Conservation (phyloP, 257 asterid species). For the Paulownia fortunei region DNA sequence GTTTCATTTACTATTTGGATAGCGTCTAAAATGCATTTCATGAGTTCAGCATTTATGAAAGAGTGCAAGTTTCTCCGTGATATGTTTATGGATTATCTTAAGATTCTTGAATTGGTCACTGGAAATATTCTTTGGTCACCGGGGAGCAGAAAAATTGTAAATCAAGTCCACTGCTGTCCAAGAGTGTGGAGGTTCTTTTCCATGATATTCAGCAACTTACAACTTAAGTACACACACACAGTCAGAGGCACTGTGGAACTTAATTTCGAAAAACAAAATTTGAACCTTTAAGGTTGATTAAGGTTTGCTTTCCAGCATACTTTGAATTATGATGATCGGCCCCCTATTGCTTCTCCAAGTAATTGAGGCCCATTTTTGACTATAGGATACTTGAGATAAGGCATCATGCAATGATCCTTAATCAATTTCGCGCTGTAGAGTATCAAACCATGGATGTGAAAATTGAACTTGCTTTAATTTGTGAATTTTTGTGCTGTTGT, state of each 20-base stretch:
- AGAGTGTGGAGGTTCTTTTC: not conserved
- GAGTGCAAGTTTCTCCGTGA: slow-evolving; percentile 1
- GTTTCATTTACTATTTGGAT: not conserved
- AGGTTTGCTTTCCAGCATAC: not conserved
- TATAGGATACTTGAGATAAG: not conserved
- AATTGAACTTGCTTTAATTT: not conserved
- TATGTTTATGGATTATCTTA: not conserved
- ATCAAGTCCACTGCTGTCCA: slow-evolving; percentile 1
- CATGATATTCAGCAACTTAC: not conserved
- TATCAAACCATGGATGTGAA: not conserved
- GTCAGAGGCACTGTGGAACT: not conserved
- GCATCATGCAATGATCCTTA: not conserved
- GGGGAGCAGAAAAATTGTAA: not conserved
- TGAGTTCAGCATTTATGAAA: slow-evolving; percentile 10
- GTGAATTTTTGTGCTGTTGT: not conserved
- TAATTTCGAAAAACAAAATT: not conserved
- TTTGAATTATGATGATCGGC: slow-evolving; percentile 3
- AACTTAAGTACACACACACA: too few relatives aligned
- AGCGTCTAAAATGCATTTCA: slow-evolving; percentile 20
- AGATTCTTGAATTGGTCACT: not conserved
- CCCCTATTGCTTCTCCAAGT: slow-evolving; percentile 1
- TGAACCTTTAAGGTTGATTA: not conserved
- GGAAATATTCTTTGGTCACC: not conserved
- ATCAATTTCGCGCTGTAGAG: not conserved
- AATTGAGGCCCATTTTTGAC: not conserved